Evolutionary conservation across 345 rosid species (phyloP), one percentile per base, ranked within the genome.

Genomic region (Triadica sebifera): DNA sequence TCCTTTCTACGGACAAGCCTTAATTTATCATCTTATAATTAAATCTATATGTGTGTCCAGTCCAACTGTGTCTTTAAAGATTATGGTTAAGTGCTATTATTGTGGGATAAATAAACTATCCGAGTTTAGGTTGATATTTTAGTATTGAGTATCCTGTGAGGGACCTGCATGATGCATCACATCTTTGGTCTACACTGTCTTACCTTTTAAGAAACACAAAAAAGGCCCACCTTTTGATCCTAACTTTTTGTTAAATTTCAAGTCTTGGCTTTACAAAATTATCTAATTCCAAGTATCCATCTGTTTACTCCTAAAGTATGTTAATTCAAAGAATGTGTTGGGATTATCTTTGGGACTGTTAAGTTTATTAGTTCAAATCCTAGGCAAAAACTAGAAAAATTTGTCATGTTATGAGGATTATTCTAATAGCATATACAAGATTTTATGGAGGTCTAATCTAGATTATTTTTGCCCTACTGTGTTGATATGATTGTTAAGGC

Each of bases 221-320:
- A n/a, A 38, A 75, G 88, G 13, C 78, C 88, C 85, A 85, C 90
- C 63, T 43, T 24, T 73, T 69, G 43, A 72, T 72, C 75, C 73
- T 25, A 70, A 47, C 81, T 69, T 57, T 24, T 65, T 76, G 71
- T 47, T n/a, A n/a, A n/a, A n/a, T n/a, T n/a, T n/a, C 39, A 71
- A 69, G 65, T n/a, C 16, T 68, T 55, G 24, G 46, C 55, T 74
- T 79, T 76, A n/a, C 41, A 50, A 69, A 2, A 15, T 74, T 37
- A 74, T 77, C 37, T 20, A 56, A 50, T 67, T 63, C 70, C 57
- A 61, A 19, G 13, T n/a, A 56, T 10, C 16, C 12, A 17, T 22
- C 24, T 41, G 22, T 19, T 19, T 64, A 12, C 53, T 68, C 0
- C 22, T 47, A 53, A n/a, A 25, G 22, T 13, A 12, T 61, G 67